Percentiles rank a stretch among this genome's conserved stretches.
These are phyloP conservation scores for Coprinopsis marcescibilis DNA, from an alignment of 768 basidiomycete genomes.

Conservation along the genomic window DNA sequence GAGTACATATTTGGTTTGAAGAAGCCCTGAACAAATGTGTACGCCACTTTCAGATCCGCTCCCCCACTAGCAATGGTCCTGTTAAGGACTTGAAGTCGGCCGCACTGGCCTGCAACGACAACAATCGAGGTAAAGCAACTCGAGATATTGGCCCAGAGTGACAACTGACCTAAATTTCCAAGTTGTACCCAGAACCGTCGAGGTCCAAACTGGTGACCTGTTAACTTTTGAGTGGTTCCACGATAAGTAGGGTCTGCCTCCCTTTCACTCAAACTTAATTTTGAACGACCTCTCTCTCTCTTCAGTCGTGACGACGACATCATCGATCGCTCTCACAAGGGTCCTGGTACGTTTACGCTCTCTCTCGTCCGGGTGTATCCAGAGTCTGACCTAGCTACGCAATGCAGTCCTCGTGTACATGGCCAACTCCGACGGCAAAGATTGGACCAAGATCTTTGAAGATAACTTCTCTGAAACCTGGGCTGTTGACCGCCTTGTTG, in stretches of 20 bases:
- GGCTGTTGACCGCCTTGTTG: conserved; percentile 28
- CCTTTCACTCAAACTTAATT: background rate
- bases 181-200: conserved; percentile 25
- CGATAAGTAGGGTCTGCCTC: conserved; percentile 19
- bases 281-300: background rate
- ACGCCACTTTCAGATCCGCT: conserved; percentile 24
- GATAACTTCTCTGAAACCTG: conserved; percentile 22
- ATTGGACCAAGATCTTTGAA: conserved; percentile 30
- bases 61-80: conserved; percentile 31
- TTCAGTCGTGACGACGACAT: conserved; percentile 31
- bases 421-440: conserved; percentile 22
- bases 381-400: background rate
- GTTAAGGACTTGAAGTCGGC: conserved; percentile 28
- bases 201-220: conserved; percentile 26
- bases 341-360: conserved; percentile 22
- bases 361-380: background rate
- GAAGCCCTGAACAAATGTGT: background rate
- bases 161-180: background rate
- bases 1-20: conserved; percentile 6
- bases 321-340: conserved; percentile 29
- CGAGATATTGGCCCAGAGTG: background rate
- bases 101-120: conserved; percentile 28
- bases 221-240: conserved; percentile 33
- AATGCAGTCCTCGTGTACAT: conserved; percentile 27
- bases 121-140: conserved; percentile 19